A percentile compares a stretch with the other conserved stretches of the same genome.
Evolutionary conservation across 805 yeast species (phyloP).

Genomic region (Suhomyces sp.): DNA sequence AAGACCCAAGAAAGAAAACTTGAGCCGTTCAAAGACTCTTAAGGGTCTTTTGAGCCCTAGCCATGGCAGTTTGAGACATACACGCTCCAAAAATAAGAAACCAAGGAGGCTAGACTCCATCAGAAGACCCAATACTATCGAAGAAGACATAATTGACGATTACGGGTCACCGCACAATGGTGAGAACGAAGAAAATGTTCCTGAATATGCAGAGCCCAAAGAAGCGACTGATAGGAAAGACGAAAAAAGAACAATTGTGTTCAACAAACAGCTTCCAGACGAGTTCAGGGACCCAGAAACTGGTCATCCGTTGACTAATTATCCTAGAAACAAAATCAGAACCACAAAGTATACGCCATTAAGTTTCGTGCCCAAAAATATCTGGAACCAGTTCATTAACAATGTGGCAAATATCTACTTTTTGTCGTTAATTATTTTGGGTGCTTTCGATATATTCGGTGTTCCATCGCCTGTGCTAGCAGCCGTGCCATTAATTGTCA

Average conservation of each 20-base stretch:
- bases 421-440: constrained; percentile 72
- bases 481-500: constrained; percentile 76
- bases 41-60: constrained; percentile 36
- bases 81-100: constrained; percentile 4
- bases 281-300: constrained; percentile 53
- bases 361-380: constrained; percentile 81
- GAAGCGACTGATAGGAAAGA: constrained; percentile 33
- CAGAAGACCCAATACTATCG: constrained; percentile 18
- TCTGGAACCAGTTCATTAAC: constrained; percentile 61
- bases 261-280: constrained; percentile 61
- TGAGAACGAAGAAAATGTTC: constrained; percentile 1
- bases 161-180: constrained; percentile 13
- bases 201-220: constrained; percentile 24
- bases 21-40: constrained; percentile 59
- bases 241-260: constrained; percentile 48
- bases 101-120: constrained; percentile 15
- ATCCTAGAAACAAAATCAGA: constrained; percentile 87
- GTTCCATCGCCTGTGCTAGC: constrained; percentile 74
- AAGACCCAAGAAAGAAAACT: constrained; percentile 46
- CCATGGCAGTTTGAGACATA: constrained; percentile 1
- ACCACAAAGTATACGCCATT: constrained; percentile 94
- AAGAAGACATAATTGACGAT: constrained; percentile 22
- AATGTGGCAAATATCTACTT: constrained; percentile 91
- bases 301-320: constrained; percentile 56
- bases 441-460: constrained; percentile 69